Percentiles rank a stretch among this genome's conserved stretches.
Evolutionary conservation across 257 asterid genomes (phyloP).

Genomic region (Datura wrightii): DNA sequence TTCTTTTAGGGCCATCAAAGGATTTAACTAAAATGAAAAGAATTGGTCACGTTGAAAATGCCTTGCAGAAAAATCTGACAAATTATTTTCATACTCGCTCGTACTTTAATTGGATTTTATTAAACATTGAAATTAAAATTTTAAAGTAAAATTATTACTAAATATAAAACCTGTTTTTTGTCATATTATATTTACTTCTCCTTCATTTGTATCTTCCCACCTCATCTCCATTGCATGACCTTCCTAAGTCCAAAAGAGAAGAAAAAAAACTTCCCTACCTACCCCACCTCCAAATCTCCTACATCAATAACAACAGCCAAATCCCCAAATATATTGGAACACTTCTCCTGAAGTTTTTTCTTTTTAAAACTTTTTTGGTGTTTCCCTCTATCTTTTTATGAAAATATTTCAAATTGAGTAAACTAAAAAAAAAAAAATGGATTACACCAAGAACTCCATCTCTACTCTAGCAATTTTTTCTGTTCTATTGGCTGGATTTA

Average conservation of each 20-base stretch:
- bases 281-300: not conserved
- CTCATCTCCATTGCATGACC: not conserved
- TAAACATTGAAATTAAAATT: too few relatives aligned
- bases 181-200: too few relatives aligned
- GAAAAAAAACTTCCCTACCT: not conserved
- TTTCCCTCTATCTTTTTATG: too few relatives aligned
- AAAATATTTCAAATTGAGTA: not conserved
- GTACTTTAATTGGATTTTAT: too few relatives aligned
- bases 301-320: not conserved
- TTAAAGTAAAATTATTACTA: too few relatives aligned
- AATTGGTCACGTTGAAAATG: too few relatives aligned
- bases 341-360: not conserved
- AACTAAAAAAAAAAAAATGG: slow-evolving; percentile 36
- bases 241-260: not conserved
- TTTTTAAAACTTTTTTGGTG: too few relatives aligned
- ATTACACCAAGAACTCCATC: slow-evolving; percentile 42
- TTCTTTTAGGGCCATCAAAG: too few relatives aligned
- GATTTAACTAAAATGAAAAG: too few relatives aligned
- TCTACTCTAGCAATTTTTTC: slow-evolving; percentile 43
- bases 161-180: too few relatives aligned
- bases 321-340: not conserved
- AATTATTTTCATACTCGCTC: too few relatives aligned
- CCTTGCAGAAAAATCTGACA: too few relatives aligned
- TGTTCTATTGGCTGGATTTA: slow-evolving; percentile 36
- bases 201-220: not conserved